Base-by-base conservation (phyloP, 2,329 filamentous ascomycete species). In the Bimuria novae-zelandiae region DNA sequence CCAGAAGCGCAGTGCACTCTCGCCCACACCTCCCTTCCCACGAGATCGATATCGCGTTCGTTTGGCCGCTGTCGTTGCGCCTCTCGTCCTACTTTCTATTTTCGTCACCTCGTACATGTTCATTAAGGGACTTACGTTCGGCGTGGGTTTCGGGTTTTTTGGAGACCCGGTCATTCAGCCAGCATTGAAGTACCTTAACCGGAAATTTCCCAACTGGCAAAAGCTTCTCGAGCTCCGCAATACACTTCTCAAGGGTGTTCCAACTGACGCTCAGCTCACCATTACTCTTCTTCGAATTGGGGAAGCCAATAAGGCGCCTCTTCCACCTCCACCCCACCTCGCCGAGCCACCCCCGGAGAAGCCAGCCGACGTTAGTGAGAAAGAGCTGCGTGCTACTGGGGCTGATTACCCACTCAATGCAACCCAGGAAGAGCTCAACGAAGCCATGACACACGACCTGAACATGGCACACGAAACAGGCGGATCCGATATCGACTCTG, bases 231-330 rank as follows among this genome's bases (percentile, higher is more conserved):
- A 92, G 63, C 75, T 91, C 10, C 82, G 88, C 54, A 91, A 91
- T 29, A 90, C 88, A 0, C 70, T 94, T 1, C 83, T 96, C 45
- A 90, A 89, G 67, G 89, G 90, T 2, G 86, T 94, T 0, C 91
- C 91, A 0, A 96, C 90, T 1, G 94, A 95, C 67, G 89, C 90
- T 3, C 91, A 96, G 67, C 82, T 95, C 16, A 86, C 90, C 0
- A 77, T 95, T 23, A 95, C 90, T 0, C 80, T 95, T 1, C 83
- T 95, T 10, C 88, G 91, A 4, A 85, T 93, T 25, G 90, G 90
- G 35, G 91, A 95, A 73, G 84, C 84, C 10, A 92, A 92, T 74
- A 89, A 89, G 60, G 87, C 89, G 0, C 91, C 91, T 0, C 74
- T 95, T 0, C 89, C 90, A 25, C 78, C 83, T 10, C 82, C 83